Evolutionary conservation across 257 asterid genomes (phyloP), one percentile per base, ranked within the genome.

Genomic region (Plectranthus barbatus): DNA sequence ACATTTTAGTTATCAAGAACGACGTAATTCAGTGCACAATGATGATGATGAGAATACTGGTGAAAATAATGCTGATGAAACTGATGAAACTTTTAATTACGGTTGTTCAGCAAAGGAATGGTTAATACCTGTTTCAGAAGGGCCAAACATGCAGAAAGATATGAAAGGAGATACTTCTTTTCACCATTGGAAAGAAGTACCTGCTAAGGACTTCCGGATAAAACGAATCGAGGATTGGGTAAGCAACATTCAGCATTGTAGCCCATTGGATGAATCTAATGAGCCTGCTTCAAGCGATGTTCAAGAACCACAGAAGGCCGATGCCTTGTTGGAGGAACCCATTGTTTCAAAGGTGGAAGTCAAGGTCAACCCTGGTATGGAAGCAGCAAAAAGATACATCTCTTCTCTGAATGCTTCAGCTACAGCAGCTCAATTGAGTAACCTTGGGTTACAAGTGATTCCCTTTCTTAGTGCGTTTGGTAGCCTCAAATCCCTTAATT

Each of bases 161-260:
- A 39, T 55, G 54, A 40, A 52, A 31, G 79, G 83, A 52, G 78
- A 80, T 62, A 47, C 83, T 58, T 80, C 83, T 50, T 64, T 53
- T 69, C 64, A 26, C 72, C 77, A 65, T 61, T 59, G 77, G 80
- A 78, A 79, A 49, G 83, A 83, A 57, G 55, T 84, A 48, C 86
- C 86, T 6, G 71, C 77, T 52, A 70, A 81, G 81, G 95, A 92
- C 72, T 89, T 84, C 62, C 83, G 72, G 76, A 64, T 76, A 5
- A 86, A 82, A 50, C 79, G 99, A 62, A 86, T 89, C 48, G 90
- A 92, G 82, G 87, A 89, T 20, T 92, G 99, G 99, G 99, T 92
- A 31, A 49, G 26, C 49, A 84, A 86, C 78, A 90, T 85, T 79
- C 95, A 86, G 80, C 76, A 79, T 71, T 81, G 83, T 62, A 74